Evolutionary conservation across 192 early-diverging fungal genomes (phyloP).

Genomic region (Funneliformis mosseae): DNA sequence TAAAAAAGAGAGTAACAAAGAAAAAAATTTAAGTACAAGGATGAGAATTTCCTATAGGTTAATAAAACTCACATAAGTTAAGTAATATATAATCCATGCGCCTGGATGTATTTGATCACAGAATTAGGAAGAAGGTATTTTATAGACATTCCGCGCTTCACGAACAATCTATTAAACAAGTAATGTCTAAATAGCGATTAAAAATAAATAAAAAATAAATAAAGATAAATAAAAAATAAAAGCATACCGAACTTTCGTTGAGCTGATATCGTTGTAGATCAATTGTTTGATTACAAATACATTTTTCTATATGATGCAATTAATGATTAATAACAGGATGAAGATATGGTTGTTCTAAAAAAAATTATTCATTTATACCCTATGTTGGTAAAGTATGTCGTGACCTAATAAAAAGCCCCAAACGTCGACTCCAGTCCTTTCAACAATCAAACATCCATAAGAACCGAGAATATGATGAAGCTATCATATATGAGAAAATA

Average conservation of each 20-base stretch:
- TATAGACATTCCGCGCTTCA: slow-evolving; percentile 92
- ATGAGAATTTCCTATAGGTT: not conserved
- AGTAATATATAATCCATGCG: slow-evolving; percentile 70
- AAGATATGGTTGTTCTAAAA: not conserved
- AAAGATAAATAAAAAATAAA: not conserved
- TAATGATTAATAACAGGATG: not conserved
- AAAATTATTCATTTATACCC: slow-evolving; percentile 48
- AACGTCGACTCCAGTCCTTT: slow-evolving; percentile 92
- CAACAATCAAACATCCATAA: slow-evolving; percentile 94
- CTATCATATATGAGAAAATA: slow-evolving; percentile 39
- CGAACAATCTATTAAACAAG: slow-evolving; percentile 68
- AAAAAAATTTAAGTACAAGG: no score
- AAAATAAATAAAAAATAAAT: not conserved
- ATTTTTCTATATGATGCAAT: slow-evolving; percentile 62
- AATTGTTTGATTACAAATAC: slow-evolving; percentile 94
- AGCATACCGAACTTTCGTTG: slow-evolving; percentile 86
- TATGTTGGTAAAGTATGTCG: slow-evolving; percentile 86
- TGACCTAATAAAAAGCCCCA: slow-evolving; percentile 89
- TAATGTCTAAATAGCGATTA: not conserved
- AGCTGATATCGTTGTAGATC: slow-evolving; percentile 97
- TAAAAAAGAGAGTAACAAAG: no score
- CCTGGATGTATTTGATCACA: slow-evolving; percentile 88
- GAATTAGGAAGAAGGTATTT: slow-evolving; percentile 92
- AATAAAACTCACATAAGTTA: not conserved
- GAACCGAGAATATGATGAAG: slow-evolving; percentile 87